Evolutionary conservation across 2,329 filamentous ascomycete genomes (phyloP), one percentile per base, ranked within the genome.

Genomic region (Arthrinium phaeospermum): DNA sequence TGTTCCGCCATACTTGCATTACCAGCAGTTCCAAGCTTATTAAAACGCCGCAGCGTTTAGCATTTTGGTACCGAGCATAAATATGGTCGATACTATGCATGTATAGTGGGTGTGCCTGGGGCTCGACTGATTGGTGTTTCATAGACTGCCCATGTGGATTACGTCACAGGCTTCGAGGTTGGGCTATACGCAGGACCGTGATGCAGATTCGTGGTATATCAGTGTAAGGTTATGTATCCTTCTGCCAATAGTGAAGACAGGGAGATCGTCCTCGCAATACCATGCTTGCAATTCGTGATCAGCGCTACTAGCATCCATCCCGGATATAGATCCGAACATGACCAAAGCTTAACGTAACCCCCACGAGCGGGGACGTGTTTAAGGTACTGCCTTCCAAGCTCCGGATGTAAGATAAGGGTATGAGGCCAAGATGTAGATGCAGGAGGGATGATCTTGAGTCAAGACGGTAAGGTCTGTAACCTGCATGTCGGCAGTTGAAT

Each of bases 401-500:
- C 1, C 41, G 57, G 6, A 64, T 4, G 8, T 10, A 2, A 41
- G 57, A 64, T 37, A 41, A 22, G 34, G 8, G 8, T 24, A 12
- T n/a, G 34, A 13, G 30, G 22, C 57, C 10, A 41, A 41, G 34
- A 13, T 10, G 2, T 0, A n/a, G 12, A 41, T 64, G 57, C 57
- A 14, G 30, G 34, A 64, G 57, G 57, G 57, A 19, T 3, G 57
- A 64, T 64, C 57, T 64, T 64, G 4, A 13, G 34, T 41, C 8
- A 64, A 64, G 34, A n/a, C 22, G 53, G 57, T 41, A 41, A 64
- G 30, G 57, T 24, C 30, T 16, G 22, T 12, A 64, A 41, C n/a
- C 57, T 64, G 57, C 57, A 64, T 64, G 57, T 41, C 57, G 57
- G 57, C n/a, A 64, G 57, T 41, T 64, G 34, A 24, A n/a, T 64